These are phyloP conservation scores for Meyerozyma athensensis DNA, from an alignment of 1,139 yeast genomes.

Conservation along the genomic window DNA sequence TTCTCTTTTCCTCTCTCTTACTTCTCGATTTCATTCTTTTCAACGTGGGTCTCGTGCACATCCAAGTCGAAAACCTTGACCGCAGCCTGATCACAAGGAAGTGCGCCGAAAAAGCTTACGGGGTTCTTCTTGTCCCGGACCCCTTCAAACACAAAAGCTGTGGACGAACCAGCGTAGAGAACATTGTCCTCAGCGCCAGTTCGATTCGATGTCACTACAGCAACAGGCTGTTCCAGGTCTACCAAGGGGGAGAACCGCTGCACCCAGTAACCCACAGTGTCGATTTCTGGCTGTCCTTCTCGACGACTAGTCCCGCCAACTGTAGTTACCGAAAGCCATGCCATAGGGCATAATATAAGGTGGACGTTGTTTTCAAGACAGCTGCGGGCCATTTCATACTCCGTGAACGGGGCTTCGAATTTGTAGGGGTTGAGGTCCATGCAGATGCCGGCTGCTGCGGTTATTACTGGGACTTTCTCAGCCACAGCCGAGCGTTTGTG, in stretches of 20 bases:
- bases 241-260: constrained; percentile 65
- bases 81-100: constrained; percentile 1
- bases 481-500: constrained; percentile 6
- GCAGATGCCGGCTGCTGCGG: constrained; percentile 76
- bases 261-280: constrained; percentile 58
- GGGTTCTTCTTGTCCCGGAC: not conserved
- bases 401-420: constrained; percentile 72
- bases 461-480: constrained; percentile 12
- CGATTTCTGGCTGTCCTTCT: constrained; percentile 18
- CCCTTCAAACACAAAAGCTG: constrained; percentile 50
- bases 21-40: no score
- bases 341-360: constrained; percentile 75
- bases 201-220: constrained; percentile 60
- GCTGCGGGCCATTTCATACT: constrained; percentile 63
- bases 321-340: constrained; percentile 63
- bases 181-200: constrained; percentile 69
- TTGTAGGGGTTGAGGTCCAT: constrained; percentile 91
- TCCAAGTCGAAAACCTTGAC: not conserved
- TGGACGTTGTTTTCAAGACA: constrained; percentile 47
- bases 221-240: constrained; percentile 21
- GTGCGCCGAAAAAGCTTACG: not conserved
- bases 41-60: not conserved
- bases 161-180: constrained; percentile 69
- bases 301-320: constrained; percentile 39
- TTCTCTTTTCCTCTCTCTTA: no score